A percentile compares a stretch with the other conserved stretches of the same genome.
phyloP scores from a whole-genome alignment of 805 yeast species.

The Sugiyamaella marilandica region DNA sequence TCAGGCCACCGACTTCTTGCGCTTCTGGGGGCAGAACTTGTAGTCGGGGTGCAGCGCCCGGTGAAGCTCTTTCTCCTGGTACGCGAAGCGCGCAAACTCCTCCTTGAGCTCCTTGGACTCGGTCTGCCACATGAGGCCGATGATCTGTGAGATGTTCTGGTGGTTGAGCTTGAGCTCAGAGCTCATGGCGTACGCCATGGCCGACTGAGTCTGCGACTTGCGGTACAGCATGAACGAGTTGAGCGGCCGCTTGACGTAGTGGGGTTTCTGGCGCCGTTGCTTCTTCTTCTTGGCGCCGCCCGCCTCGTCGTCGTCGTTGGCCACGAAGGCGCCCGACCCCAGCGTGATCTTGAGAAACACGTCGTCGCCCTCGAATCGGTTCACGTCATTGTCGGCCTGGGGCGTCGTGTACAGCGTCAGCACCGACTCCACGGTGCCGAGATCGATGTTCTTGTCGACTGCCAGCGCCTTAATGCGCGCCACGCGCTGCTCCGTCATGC shows the following conservation, averaged over 20 bases:
- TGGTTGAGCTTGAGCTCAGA: conserved; percentile 36
- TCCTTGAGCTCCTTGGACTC: conserved; percentile 37
- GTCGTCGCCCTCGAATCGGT: conserved; percentile 23
- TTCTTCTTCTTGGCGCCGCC: conserved; percentile 18
- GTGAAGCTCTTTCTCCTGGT: conserved; percentile 41
- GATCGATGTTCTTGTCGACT: conserved; percentile 25
- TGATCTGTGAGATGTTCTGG: conserved; percentile 39
- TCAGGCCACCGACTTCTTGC: conserved; percentile 15
- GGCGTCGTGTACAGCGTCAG: conserved; percentile 22
- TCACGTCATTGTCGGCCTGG: conserved; percentile 21
- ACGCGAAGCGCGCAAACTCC: conserved; percentile 37
- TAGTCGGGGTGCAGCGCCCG: conserved; percentile 40
- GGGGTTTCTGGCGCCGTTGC: conserved; percentile 18
- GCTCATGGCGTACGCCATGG: conserved; percentile 31
- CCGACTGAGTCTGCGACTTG: conserved; percentile 40
- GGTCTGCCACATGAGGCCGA: conserved; percentile 44
- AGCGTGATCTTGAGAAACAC: conserved; percentile 25
- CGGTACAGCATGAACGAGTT: conserved; percentile 47
- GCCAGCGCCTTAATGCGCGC: conserved; percentile 27
- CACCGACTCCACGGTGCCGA: conserved; percentile 26
- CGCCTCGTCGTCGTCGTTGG: conserved; percentile 14
- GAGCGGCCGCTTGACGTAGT: conserved; percentile 42
- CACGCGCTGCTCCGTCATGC: conserved; percentile 25
- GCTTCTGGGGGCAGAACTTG: conserved; percentile 41
- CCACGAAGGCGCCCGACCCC: conserved; percentile 16